Evolutionary conservation across 2,329 filamentous ascomycete genomes (phyloP).

Genomic region (Pyrenochaeta sp.): DNA sequence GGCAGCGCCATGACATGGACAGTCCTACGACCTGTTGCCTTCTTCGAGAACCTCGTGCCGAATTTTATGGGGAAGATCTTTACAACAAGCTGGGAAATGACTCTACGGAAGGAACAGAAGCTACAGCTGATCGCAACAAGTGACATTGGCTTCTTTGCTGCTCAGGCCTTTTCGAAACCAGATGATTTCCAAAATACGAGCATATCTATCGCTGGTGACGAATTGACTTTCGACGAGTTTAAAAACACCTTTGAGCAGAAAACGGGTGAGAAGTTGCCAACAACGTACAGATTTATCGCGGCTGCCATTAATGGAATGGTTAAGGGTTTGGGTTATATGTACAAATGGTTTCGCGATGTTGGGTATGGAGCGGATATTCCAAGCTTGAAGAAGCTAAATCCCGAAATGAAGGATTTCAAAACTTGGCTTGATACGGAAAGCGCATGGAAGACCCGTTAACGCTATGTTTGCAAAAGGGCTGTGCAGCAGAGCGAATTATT

Average conservation of each 20-base stretch:
- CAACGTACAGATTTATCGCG: slow-evolving; percentile 49
- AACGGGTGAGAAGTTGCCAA: slow-evolving; percentile 53
- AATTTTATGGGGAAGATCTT: slow-evolving; percentile 58
- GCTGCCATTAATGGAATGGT: slow-evolving; percentile 42
- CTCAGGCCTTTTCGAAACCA: slow-evolving; percentile 53
- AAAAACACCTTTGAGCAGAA: slow-evolving; percentile 53
- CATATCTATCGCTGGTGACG: slow-evolving; percentile 60
- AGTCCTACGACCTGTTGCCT: slow-evolving; percentile 66
- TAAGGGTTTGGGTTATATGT: slow-evolving; percentile 54
- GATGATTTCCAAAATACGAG: slow-evolving; percentile 53
- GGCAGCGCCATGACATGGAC: slow-evolving; percentile 63
- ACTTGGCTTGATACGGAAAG: slow-evolving; percentile 57
- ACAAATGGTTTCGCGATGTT: slow-evolving; percentile 56
- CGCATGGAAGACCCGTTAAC: slow-evolving; percentile 3
- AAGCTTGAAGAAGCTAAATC: slow-evolving; percentile 50
- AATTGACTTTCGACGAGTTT: slow-evolving; percentile 54
- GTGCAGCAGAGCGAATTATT: too few species aligned
- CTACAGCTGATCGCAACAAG: slow-evolving; percentile 46
- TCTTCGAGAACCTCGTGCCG: slow-evolving; percentile 64
- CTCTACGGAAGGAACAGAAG: slow-evolving; percentile 41
- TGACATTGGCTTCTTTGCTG: slow-evolving; percentile 61
- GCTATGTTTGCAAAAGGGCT: too few species aligned
- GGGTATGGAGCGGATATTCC: slow-evolving; percentile 56
- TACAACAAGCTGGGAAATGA: slow-evolving; percentile 47
- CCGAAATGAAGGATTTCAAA: slow-evolving; percentile 55